A percentile compares a stretch with the other conserved stretches of the same genome.
These are phyloP conservation scores for Amanita pseudoporphyria DNA, from an alignment of 768 basidiomycete species.

Conservation along the genomic window DNA sequence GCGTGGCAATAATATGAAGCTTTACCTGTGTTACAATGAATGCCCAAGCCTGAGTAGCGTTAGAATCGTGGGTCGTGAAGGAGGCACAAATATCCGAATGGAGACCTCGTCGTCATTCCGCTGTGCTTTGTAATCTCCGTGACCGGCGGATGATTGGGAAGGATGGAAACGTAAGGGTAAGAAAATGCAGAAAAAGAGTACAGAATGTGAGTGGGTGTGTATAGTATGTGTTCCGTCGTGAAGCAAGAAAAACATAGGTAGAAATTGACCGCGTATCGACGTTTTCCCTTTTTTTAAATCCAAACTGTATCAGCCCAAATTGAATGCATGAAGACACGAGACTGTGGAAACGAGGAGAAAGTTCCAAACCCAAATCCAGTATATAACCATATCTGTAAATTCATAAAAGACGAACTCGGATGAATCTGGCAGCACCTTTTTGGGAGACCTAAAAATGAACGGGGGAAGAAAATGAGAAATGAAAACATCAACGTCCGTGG, in stretches of 20 bases:
- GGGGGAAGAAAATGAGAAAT: neutral
- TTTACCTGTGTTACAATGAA: neutral
- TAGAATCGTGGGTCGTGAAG: neutral
- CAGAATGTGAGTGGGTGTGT: neutral
- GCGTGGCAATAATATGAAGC: neutral
- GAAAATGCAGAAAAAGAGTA: neutral
- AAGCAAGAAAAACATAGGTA: neutral
- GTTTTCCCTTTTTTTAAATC: conserved; percentile 3
- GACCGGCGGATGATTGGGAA: neutral
- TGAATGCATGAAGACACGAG: conserved; percentile 5
- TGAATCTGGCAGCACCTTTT: neutral
- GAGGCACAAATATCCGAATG: conserved; percentile 1
- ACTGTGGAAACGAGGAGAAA: conserved; percentile 5
- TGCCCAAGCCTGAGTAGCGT: neutral
- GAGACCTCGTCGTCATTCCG: neutral
- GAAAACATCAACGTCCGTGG: neutral
- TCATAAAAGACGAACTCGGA: neutral
- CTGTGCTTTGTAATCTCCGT: conserved; percentile 1
- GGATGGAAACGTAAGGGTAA: neutral
- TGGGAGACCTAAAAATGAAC: conserved; percentile 3
- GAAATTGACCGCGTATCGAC: conserved; percentile 6
- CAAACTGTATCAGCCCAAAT: conserved; percentile 7
- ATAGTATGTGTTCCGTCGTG: neutral
- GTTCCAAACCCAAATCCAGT: conserved; percentile 7
- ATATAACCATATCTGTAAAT: conserved; percentile 6